These are phyloP conservation scores for Mrakia blollopis DNA, from an alignment of 768 basidiomycete species.

Conservation along the genomic window DNA sequence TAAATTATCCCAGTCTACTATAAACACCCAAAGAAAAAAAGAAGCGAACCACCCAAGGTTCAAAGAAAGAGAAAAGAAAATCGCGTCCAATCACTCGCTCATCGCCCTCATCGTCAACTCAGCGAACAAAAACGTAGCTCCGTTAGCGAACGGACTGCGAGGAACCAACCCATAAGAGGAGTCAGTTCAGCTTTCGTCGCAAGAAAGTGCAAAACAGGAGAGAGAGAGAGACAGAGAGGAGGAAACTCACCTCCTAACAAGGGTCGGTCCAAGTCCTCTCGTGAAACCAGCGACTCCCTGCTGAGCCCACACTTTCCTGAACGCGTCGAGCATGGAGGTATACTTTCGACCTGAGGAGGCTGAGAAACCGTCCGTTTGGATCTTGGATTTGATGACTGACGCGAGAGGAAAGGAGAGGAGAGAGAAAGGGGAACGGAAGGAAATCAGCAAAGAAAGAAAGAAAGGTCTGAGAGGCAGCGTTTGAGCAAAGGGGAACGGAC, in stretches of 20 bases:
- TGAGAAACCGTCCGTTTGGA: constrained; percentile 89
- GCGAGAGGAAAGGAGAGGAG: constrained; percentile 27
- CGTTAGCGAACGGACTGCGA: constrained; percentile 76
- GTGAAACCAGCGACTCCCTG: constrained; percentile 84
- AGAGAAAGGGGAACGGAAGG: constrained; percentile 25
- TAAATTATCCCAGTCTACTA: too few species aligned
- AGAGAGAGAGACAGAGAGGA: neutral
- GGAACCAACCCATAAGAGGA: neutral
- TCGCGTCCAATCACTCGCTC: neutral
- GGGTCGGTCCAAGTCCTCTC: constrained; percentile 82
- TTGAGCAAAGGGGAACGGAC: constrained; percentile 12
- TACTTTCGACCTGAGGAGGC: constrained; percentile 64
- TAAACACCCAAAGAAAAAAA: neutral
- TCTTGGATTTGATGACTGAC: constrained; percentile 86
- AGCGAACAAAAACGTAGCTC: constrained; percentile 92
- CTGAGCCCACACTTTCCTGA: constrained; percentile 70
- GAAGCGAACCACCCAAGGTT: neutral
- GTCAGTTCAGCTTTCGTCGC: neutral
- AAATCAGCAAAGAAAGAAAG: too few species aligned
- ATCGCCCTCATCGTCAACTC: constrained; percentile 74
- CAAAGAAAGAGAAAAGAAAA: neutral
- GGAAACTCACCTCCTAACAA: constrained; percentile 56
- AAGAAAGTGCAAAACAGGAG: neutral
- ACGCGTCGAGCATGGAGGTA: constrained; percentile 72
- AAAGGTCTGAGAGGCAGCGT: constrained; percentile 7